Percentiles rank a stretch among this genome's conserved stretches.
These are phyloP conservation scores for Byssothecium circinans DNA, from an alignment of 2,329 filamentous ascomycete genomes.

Conservation along the genomic window DNA sequence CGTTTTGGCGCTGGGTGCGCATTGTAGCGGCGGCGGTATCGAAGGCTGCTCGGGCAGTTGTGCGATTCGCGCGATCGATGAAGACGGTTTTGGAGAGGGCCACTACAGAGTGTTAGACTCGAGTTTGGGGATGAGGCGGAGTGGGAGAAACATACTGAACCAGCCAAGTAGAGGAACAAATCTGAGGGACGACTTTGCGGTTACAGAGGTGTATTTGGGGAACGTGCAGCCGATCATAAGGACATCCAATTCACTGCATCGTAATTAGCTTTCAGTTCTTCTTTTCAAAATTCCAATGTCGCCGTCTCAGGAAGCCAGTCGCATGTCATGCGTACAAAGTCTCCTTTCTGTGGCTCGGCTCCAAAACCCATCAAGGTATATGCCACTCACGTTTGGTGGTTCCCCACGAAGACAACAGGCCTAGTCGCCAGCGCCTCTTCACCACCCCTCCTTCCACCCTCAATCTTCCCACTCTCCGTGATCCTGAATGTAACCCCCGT, in stretches of 20 bases:
- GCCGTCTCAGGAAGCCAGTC: background rate
- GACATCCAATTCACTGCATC: constrained; percentile 75
- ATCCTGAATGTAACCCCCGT: constrained; percentile 79
- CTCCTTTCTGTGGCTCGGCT: too few relatives aligned
- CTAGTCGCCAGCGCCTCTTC: constrained; percentile 48
- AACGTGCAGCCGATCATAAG: constrained; percentile 88
- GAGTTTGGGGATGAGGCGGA: background rate
- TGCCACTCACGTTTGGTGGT: constrained; percentile 74
- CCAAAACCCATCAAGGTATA: background rate
- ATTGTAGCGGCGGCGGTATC: constrained; percentile 81
- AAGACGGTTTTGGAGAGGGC: constrained; percentile 85
- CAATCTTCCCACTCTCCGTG: constrained; percentile 46
- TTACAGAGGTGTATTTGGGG: constrained; percentile 88
- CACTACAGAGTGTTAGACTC: constrained; percentile 51
- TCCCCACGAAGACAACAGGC: constrained; percentile 88
- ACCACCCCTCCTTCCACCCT: constrained; percentile 32
- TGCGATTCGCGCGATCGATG: constrained; percentile 85
- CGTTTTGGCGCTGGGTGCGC: constrained; percentile 63
- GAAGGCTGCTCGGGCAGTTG: constrained; percentile 83
- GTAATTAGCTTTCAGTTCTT: constrained; percentile 16
- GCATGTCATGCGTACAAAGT: too few relatives aligned
- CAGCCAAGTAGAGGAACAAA: constrained; percentile 83
- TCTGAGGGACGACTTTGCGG: constrained; percentile 83
- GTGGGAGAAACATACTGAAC: constrained; percentile 65
- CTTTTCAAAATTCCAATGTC: background rate